Percentiles rank a stretch among this genome's conserved stretches.
Evolutionary conservation across 2,329 filamentous ascomycete genomes (phyloP).

Genomic region (Hymenoscyphus fraxineus): DNA sequence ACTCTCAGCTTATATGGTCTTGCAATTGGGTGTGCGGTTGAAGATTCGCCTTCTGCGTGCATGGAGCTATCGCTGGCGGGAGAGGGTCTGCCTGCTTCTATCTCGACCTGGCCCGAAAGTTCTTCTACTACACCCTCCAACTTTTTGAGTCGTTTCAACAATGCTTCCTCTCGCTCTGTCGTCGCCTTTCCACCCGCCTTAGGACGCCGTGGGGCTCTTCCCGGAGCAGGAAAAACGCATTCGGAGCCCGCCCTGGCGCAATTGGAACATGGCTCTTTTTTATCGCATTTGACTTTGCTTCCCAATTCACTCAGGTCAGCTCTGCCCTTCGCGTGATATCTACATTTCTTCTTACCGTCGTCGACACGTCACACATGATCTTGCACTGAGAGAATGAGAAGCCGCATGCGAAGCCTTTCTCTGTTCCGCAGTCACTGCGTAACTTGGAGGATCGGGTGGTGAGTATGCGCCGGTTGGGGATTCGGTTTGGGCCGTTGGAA

Average conservation of each 20-base stretch:
- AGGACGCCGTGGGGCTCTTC: slow-evolving; percentile 54
- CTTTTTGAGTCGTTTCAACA: slow-evolving; percentile 68
- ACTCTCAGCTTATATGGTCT: slow-evolving; percentile 22
- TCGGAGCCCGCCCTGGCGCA: slow-evolving; percentile 67
- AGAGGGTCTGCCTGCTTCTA: slow-evolving; percentile 29
- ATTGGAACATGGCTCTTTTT: slow-evolving; percentile 69
- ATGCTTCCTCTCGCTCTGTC: slow-evolving; percentile 61
- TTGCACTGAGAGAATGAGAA: slow-evolving; percentile 29
- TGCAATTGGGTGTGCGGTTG: slow-evolving; percentile 7
- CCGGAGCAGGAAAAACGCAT: slow-evolving; percentile 71
- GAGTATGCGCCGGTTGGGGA: slow-evolving; percentile 6
- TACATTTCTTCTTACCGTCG: slow-evolving; percentile 36
- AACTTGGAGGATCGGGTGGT: neutral
- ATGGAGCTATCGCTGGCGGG: slow-evolving; percentile 26
- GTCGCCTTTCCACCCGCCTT: slow-evolving; percentile 60
- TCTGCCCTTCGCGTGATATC: neutral
- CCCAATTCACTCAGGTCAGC: neutral
- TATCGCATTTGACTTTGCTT: slow-evolving; percentile 71
- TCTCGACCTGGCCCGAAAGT: slow-evolving; percentile 56
- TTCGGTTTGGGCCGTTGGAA: neutral
- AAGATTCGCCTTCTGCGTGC: slow-evolving; percentile 22
- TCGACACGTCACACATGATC: slow-evolving; percentile 48
- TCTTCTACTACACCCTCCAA: slow-evolving; percentile 74
- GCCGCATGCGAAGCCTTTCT: slow-evolving; percentile 16
- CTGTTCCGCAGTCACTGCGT: slow-evolving; percentile 5